Conservation (phyloP, 225 moss, liverwort and hornwort genomes). For the Takakia lepidozioides region DNA sequence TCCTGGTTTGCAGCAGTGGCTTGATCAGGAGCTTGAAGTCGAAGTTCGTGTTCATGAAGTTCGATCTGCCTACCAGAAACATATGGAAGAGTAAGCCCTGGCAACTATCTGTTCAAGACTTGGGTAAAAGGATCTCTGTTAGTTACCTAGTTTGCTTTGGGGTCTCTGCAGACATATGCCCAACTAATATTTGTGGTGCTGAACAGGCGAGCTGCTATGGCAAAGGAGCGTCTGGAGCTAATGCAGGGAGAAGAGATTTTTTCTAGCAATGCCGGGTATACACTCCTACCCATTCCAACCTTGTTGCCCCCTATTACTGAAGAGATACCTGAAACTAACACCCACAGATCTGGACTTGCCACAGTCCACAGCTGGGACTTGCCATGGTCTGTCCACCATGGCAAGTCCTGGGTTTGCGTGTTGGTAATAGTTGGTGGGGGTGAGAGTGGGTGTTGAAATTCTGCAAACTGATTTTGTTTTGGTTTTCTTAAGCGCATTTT, state of each 20-base stretch:
- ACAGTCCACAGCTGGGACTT: too few species aligned
- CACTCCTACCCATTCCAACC: too few species aligned
- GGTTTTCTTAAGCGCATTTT: too few species aligned
- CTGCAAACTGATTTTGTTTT: too few species aligned
- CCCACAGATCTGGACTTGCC: too few species aligned
- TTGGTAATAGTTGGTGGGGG: too few species aligned
- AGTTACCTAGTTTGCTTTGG: too few species aligned
- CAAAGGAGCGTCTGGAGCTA: constrained; percentile 63
- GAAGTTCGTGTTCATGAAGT: constrained; percentile 92
- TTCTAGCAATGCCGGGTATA: constrained; percentile 40
- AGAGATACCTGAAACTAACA: too few species aligned
- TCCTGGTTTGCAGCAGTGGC: constrained; percentile 69
- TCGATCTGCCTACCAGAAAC: constrained; percentile 85
- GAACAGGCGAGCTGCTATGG: constrained; percentile 53
- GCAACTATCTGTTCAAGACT: neutral
- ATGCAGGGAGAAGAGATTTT: constrained; percentile 72
- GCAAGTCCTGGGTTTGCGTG: too few species aligned
- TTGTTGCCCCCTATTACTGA: too few species aligned
- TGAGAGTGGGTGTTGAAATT: too few species aligned
- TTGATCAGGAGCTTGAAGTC: constrained; percentile 97
- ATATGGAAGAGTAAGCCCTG: constrained; percentile 72
- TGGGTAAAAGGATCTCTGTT: neutral
- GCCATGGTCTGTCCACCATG: too few species aligned
- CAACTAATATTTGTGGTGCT: neutral
- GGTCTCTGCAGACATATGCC: neutral